Conservation (phyloP, 192 early-diverging fungal genomes). For the Umbelopsis vinacea region DNA sequence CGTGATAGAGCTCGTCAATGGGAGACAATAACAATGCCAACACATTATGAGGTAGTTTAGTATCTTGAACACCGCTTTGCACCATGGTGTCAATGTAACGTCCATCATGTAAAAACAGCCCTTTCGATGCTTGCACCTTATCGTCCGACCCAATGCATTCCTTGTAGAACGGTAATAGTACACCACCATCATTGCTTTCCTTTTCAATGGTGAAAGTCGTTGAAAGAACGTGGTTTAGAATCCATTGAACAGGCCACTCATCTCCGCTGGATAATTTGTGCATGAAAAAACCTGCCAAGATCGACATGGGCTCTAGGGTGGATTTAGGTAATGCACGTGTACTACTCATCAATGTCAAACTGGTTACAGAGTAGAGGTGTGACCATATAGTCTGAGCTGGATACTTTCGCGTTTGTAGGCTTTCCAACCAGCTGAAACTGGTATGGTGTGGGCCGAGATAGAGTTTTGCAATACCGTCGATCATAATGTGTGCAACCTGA, state of each 20-base stretch:
- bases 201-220: not conserved
- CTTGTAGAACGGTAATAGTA: slow-evolving; percentile 2
- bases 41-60: not conserved
- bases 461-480: not conserved
- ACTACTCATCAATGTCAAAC: not conserved
- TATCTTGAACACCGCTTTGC: not conserved
- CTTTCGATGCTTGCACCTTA: slow-evolving; percentile 18
- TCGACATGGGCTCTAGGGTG: slow-evolving; percentile 4
- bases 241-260: slow-evolving; percentile 16
- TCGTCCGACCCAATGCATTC: not conserved
- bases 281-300: slow-evolving; percentile 2
- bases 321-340: slow-evolving; percentile 8
- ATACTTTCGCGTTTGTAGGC: not conserved
- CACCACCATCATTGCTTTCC: too few species aligned
- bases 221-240: slow-evolving; percentile 2
- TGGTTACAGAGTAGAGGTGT: slow-evolving; percentile 1
- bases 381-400: slow-evolving; percentile 9
- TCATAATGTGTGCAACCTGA: not conserved
- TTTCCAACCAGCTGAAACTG: not conserved
- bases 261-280: slow-evolving; percentile 11
- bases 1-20: slow-evolving; percentile 44
- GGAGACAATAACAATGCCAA: slow-evolving; percentile 33
- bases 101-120: slow-evolving; percentile 30
- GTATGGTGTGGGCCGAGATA: not conserved
- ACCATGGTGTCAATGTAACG: slow-evolving; percentile 20